Evolutionary conservation across 176 grass and related monocot species (phyloP).

Genomic region (Hyparrhenia diplandra): DNA sequence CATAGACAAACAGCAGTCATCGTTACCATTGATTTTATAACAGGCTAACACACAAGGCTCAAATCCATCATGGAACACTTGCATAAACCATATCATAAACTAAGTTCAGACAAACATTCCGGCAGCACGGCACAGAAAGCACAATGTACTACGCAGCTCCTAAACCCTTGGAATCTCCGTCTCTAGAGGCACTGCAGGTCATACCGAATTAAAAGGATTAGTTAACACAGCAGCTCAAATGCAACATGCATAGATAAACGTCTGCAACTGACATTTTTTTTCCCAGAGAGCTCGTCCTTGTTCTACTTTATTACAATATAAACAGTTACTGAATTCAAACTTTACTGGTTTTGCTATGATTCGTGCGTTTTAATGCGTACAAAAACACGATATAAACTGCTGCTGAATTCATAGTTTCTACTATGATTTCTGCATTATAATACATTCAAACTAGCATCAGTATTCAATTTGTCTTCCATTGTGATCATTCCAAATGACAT

Average conservation of each 20-base stretch:
- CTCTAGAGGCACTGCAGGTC: constrained; percentile 21
- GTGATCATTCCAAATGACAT: neutral
- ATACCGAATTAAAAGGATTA: neutral
- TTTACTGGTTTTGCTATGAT: neutral
- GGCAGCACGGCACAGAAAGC: neutral
- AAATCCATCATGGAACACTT: neutral
- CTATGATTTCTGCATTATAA: neutral
- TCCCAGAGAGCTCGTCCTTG: neutral
- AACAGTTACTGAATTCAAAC: neutral
- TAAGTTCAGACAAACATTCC: constrained; percentile 4
- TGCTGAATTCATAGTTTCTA: neutral
- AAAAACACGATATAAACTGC: neutral
- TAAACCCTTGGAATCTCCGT: neutral
- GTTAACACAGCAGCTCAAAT: constrained; percentile 6
- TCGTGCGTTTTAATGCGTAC: neutral
- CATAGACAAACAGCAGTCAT: neutral
- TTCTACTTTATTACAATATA: neutral
- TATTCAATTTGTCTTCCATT: neutral
- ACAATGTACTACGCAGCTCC: neutral
- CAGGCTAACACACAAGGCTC: neutral
- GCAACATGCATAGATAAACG: neutral
- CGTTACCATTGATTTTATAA: neutral
- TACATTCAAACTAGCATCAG: neutral
- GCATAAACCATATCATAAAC: constrained; percentile 11
- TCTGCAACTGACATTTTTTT: neutral